Percentiles rank a stretch among this genome's conserved stretches.
phyloP scores from a whole-genome alignment of 2,329 filamentous ascomycete genomes.

The Akanthomyces dipterigenus region DNA sequence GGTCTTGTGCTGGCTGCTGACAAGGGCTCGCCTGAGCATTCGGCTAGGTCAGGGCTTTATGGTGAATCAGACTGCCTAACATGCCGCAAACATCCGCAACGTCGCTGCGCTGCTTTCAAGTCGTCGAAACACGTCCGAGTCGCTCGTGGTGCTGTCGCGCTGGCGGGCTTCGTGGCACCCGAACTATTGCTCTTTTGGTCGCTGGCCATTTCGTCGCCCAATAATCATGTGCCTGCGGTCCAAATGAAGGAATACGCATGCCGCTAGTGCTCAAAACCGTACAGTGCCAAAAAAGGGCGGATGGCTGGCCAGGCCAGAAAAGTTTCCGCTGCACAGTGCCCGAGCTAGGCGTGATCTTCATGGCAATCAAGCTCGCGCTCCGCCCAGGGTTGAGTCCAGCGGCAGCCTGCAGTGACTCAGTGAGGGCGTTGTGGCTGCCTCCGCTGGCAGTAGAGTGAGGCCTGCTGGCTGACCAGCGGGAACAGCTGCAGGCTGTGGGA shows the following conservation, averaged over 20 bases:
- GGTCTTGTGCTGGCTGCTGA: neutral
- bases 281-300: neutral
- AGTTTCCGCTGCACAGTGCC: neutral
- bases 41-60: too few species aligned
- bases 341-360: neutral
- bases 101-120: neutral
- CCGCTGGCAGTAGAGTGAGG: neutral
- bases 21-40: too few species aligned
- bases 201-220: neutral
- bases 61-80: too few species aligned
- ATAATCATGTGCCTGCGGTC: constrained; percentile 8
- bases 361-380: neutral
- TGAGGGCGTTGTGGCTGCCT: neutral
- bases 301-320: neutral
- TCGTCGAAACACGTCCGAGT: neutral
- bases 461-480: neutral
- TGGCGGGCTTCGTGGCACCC: neutral
- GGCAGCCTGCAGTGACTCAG: neutral
- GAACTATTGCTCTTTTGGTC: neutral
- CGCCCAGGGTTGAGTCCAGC: neutral
- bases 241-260: constrained; percentile 9
- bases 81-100: too few species aligned
- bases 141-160: neutral
- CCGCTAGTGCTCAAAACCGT: constrained; percentile 2
- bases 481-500: neutral